Evolutionary conservation across 345 rosid species (phyloP), one percentile per base, ranked within the genome.

Genomic region (Iberis pinnata): DNA sequence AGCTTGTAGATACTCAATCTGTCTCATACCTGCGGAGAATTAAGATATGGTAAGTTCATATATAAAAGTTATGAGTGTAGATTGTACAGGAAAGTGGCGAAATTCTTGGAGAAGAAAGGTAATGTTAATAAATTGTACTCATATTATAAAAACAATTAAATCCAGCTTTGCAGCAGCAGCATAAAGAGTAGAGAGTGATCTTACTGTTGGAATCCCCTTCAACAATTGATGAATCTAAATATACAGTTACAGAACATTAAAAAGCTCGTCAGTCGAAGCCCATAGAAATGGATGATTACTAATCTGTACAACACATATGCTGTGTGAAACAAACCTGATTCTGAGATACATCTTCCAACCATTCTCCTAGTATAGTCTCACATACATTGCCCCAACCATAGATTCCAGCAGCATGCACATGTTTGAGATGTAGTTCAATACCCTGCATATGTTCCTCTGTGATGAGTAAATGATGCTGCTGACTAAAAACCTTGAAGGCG

Each of bases 321-420:
- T n/a, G n/a, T n/a, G n/a, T 3, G 12, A 29, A 12, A 40, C 12
- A 24, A 59, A 89, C 97, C 95, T 89, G 97, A 80, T 86, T 86
- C 69, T 82, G 96, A 40, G 94, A 89, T 56, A 89, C 66, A 76
- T 89, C 97, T 74, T 82, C 94, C 80, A 89, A 68, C 97, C 97
- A 89, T 60, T 86, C 88, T 60, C 88, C 96, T 12, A 80, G 33
- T 53, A 86, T 71, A 69, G 86, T 84, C 68, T 89, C 97, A 65
- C 88, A 84, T 33, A 84, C 84, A 57, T 70, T 75, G 15, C 75
- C 78, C 95, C 95, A 89, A 24, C 97, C 97, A 55, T 83, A 89
- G 33, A 84, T 69, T 35, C 94, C 96, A 70, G 74, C 80, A 54
- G 92, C 86, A 43, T 85, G 84, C 49, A 88, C 98, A 56, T 83